Conservation (phyloP, 257 asterid genomes). For the Eustoma russellianum region DNA sequence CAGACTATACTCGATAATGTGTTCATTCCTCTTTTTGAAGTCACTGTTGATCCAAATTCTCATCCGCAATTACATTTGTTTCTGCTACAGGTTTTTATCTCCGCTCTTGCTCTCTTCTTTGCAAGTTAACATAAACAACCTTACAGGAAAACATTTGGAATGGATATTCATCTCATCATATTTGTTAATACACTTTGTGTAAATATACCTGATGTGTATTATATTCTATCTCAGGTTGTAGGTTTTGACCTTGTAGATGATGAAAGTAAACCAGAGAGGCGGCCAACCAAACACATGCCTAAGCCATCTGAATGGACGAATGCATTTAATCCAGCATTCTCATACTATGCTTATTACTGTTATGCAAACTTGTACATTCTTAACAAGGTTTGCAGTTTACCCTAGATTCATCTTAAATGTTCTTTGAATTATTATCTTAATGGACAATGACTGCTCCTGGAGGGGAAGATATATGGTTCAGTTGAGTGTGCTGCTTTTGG, state of each 20-base stretch:
- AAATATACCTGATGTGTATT: slow-evolving; percentile 10
- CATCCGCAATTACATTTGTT: slow-evolving; percentile 90
- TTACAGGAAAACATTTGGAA: slow-evolving; percentile 1
- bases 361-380: slow-evolving; percentile 88
- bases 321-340: slow-evolving; percentile 84
- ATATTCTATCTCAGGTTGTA: slow-evolving; percentile 55
- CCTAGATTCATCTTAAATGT: no score
- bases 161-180: not conserved
- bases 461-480: no score
- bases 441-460: no score
- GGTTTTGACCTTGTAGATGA: slow-evolving; percentile 96
- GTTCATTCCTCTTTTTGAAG: slow-evolving; percentile 90
- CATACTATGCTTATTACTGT: slow-evolving; percentile 92
- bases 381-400: slow-evolving; percentile 52
- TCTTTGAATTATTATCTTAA: no score
- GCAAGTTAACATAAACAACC: no score
- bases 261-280: slow-evolving; percentile 98
- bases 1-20: slow-evolving; percentile 84
- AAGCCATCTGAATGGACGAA: slow-evolving; percentile 90
- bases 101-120: not conserved
- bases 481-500: no score
- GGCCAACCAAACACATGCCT: slow-evolving; percentile 93
- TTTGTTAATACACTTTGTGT: not conserved
- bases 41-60: slow-evolving; percentile 77
- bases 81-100: slow-evolving; percentile 58